Percentiles rank a stretch among this genome's conserved stretches.
Evolutionary conservation across 2,329 filamentous ascomycete genomes (phyloP).

Genomic region (Colletotrichum tropicale): DNA sequence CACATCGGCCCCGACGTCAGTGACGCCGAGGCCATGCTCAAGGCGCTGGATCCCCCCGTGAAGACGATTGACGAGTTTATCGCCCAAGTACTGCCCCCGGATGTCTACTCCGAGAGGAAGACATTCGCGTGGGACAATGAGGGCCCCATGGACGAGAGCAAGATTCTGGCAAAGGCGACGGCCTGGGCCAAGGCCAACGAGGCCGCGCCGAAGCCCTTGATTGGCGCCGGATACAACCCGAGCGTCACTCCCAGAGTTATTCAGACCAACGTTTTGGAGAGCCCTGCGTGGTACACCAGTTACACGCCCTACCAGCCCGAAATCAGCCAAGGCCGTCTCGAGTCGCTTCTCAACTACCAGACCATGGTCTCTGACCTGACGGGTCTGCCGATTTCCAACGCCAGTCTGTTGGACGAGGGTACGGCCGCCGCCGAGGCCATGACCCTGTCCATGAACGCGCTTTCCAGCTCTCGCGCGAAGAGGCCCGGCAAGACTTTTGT

Average conservation of each 20-base stretch:
- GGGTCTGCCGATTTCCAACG: conserved; percentile 85
- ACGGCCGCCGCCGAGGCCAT: conserved; percentile 95
- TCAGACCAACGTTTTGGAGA: conserved; percentile 90
- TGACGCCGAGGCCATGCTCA: conserved; percentile 79
- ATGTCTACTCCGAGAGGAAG: conserved; percentile 73
- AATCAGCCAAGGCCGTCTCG: conserved; percentile 92
- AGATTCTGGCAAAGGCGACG: conserved; percentile 52
- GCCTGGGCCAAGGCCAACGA: conserved; percentile 42
- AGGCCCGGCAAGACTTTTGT: conserved; percentile 80
- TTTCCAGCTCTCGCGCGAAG: conserved; percentile 75
- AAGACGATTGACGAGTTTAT: conserved; percentile 82
- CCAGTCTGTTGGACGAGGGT: conserved; percentile 87
- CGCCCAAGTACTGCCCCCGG: conserved; percentile 78
- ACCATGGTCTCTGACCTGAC: conserved; percentile 91
- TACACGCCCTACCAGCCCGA: conserved; percentile 98
- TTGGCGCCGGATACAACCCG: conserved; percentile 87
- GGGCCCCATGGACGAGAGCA: conserved; percentile 62
- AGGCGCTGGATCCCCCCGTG: conserved; percentile 75
- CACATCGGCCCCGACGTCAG: conserved; percentile 84
- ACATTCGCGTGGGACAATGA: conserved; percentile 59
- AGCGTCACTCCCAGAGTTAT: conserved; percentile 90
- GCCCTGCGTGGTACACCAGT: conserved; percentile 96
- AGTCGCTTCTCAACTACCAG: conserved; percentile 95
- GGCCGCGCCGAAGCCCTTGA: conserved; percentile 63
- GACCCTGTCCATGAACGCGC: conserved; percentile 84